phyloP scores from a whole-genome alignment of 2,329 filamentous ascomycete genomes.

The Biscogniauxia marginata region DNA sequence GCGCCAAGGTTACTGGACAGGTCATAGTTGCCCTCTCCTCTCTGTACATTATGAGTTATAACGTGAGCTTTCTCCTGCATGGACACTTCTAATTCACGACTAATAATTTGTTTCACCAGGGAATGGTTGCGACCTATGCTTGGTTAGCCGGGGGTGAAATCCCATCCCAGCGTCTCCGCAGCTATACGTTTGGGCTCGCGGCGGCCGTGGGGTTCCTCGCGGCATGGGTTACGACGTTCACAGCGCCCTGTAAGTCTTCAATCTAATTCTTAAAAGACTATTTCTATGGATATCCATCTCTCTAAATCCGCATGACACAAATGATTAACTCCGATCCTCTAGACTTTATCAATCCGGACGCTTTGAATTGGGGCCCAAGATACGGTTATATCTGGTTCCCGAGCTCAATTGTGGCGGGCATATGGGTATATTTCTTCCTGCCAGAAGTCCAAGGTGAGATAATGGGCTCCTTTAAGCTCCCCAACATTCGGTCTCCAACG shows the following conservation, averaged over 20 bases:
- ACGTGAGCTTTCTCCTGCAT: conserved; percentile 35
- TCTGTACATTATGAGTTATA: conserved; percentile 49
- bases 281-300: background rate
- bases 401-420: background rate
- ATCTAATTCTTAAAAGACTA: background rate
- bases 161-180: conserved; percentile 50
- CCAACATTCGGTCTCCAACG: background rate
- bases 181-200: conserved; percentile 50
- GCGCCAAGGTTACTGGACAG: conserved; percentile 33
- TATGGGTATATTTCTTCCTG: background rate
- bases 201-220: conserved; percentile 48
- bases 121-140: conserved; percentile 49
- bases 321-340: background rate
- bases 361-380: background rate
- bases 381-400: background rate
- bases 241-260: conserved; percentile 41
- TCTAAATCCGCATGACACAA: no score
- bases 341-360: background rate
- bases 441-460: background rate
- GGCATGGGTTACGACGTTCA: conserved; percentile 52
- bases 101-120: conserved; percentile 19
- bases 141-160: conserved; percentile 54
- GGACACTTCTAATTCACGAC: background rate
- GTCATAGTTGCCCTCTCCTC: conserved; percentile 47
- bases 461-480: background rate